Evolutionary conservation across 2,329 filamentous ascomycete genomes (phyloP), one percentile per base, ranked within the genome.

Genomic region (Drechslerella stenobrocha): DNA sequence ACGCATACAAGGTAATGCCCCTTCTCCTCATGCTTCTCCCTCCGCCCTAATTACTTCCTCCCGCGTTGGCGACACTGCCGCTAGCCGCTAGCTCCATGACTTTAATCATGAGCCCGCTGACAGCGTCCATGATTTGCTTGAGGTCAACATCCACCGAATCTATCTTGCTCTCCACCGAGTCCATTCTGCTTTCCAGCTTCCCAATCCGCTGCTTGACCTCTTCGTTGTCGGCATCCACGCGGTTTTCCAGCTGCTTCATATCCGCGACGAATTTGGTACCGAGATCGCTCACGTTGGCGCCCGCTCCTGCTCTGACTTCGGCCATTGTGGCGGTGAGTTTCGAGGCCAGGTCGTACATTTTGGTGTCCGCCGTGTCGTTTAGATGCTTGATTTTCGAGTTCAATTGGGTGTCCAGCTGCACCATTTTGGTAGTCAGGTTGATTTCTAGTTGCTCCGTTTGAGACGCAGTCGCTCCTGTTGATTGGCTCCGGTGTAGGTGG

Each of bases 121-220:
- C 53, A 13, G 61, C 61, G 22, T 58, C 46, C 61, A 66, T 66
- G 32, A 66, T 50, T 24, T 66, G 47, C 24, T 50, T 59, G 4
- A 66, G 40, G 23, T 55, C 56, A 22, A 18, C 42, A n/a, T 66
- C 61, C 20, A 66, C 24, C 8, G 53, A 34, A 13, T 66, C 51
- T 40, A 53, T 52, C 34, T 66, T 66, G 2, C 23, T 13, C 23
- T 66, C 48, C 20, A 66, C 24, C 8, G 53, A 34, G 8, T 66
- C 51, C 47, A 53, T 52, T 26, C 59, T 66, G 2, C 23, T 13
- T 18, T 66, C 48, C 20, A 66, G 20, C 42, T 26, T 56, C 7
- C 47, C 52, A 3, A 23, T 37, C 52, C 40, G 45, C 13, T 48
- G 34, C 15, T 40, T 48, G 3, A 58, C 24, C 15, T 58, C 45